These are phyloP conservation scores for Forsythia viridissima DNA, from an alignment of 257 asterid genomes.

Conservation along the genomic window DNA sequence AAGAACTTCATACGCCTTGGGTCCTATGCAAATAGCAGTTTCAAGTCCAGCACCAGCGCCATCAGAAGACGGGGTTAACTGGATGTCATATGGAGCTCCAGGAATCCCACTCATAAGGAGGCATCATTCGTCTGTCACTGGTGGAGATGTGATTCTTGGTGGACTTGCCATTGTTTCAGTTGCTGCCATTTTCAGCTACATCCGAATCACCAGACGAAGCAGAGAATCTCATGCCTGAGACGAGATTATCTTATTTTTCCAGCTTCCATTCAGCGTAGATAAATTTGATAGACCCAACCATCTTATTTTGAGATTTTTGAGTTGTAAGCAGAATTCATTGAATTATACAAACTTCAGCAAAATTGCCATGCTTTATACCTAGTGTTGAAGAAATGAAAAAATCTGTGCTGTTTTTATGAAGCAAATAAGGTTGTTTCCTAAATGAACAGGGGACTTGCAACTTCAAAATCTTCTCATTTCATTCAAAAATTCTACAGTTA, in stretches of 20 bases:
- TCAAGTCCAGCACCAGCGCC: conserved; percentile 26
- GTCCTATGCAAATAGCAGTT: background rate
- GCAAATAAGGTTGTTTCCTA: background rate
- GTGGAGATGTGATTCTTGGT: conserved; percentile 45
- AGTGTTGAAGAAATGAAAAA: background rate
- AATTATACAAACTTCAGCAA: background rate
- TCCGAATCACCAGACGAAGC: conserved; percentile 34
- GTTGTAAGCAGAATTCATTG: background rate
- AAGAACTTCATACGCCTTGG: conserved; percentile 20
- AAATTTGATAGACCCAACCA: background rate
- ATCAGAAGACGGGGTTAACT: background rate
- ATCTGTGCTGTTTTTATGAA: background rate
- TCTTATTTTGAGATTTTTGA: background rate
- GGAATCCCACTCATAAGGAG: background rate
- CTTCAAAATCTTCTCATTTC: conserved; percentile 28
- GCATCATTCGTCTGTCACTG: conserved; percentile 33
- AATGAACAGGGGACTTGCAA: background rate
- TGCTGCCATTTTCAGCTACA: conserved; percentile 39
- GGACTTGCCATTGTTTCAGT: conserved; percentile 37
- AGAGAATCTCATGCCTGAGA: conserved; percentile 11
- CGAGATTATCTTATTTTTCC: background rate
- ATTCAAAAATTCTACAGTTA: conserved; percentile 47
- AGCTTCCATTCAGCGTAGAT: background rate
- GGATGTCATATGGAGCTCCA: background rate
- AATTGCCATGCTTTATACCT: background rate